Evolutionary conservation across 495 filamentous ascomycete species (phyloP), one percentile per base, ranked within the genome.

Genomic region (Pseudoneurospora amorphoporcata): DNA sequence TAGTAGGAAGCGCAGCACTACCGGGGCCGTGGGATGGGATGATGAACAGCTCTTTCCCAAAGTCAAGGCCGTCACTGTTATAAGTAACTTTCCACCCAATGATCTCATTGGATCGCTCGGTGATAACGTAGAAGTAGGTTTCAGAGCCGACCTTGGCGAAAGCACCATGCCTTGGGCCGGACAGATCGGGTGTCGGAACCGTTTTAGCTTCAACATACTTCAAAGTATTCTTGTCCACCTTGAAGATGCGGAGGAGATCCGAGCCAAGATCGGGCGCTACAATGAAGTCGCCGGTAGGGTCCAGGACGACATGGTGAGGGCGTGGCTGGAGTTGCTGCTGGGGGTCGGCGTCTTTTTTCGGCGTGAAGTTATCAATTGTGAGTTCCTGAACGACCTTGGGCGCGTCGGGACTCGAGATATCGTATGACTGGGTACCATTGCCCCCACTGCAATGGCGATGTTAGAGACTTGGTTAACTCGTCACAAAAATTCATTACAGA

Each of bases 201-300:
- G 83, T 77, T 7, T 75, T 68, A 61, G 80, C 61, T 39, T 80
- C 75, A 14, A 77, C 82, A 73, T 86, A 75, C 9, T 68, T 53
- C 39, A 83, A 76, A 6, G 79, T 84, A 16, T 70, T 65, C 17
- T 79, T 78, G 70, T 89, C 80, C 72, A 90, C 87, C 38, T 76
- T 75, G 79, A 88, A 92, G 47, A 93, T 80, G 70, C 88, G 89
- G 58, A 94, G 73, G n/a, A 90, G 76, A 76, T 95, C 92, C 19
- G 89, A 84, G 68, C 92, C 92, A 7, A 95, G 83, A 72, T 95
- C 92, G 10, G 92, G 90, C 8, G 89, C 84, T 0, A 93, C 73
- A 19, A 92, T 75, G 81, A 88, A 94, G 32, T 82, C 76, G 1
- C 84, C 87, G 0, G 89, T 90, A 17, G 92, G 92, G 76, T 95